These are phyloP conservation scores for Daldinia grandis DNA, from an alignment of 495 filamentous ascomycete genomes.

Conservation along the genomic window DNA sequence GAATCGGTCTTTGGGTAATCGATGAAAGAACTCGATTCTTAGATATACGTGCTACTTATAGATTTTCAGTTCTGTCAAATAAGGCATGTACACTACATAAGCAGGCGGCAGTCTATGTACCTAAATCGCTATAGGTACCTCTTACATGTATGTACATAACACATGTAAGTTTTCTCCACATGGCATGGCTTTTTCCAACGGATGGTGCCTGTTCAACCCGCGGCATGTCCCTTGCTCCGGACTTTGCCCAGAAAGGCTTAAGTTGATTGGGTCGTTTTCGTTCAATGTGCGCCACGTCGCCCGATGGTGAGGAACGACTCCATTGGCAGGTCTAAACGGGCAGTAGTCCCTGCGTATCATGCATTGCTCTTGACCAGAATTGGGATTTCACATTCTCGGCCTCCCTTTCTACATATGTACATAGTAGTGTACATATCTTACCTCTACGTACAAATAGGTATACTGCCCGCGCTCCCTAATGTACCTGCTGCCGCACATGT, in stretches of 20 bases:
- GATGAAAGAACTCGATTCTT: no score
- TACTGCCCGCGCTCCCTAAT: not conserved
- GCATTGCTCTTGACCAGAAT: slow-evolving; percentile 37
- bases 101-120: no score
- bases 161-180: slow-evolving; percentile 10
- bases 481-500: not conserved
- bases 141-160: slow-evolving; percentile 8
- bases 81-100: no score
- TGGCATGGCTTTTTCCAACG: slow-evolving; percentile 27
- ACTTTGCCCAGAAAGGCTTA: slow-evolving; percentile 32
- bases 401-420: slow-evolving; percentile 24
- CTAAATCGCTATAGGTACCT: no score
- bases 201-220: slow-evolving; percentile 28
- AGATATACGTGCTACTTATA: no score
- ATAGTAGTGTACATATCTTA: slow-evolving; percentile 5
- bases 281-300: slow-evolving; percentile 39
- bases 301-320: slow-evolving; percentile 27
- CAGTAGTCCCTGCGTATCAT: slow-evolving; percentile 39
- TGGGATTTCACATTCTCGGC: slow-evolving; percentile 26
- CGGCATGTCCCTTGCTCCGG: slow-evolving; percentile 34
- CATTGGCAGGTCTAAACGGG: slow-evolving; percentile 39
- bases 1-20: no score
- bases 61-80: no score
- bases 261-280: slow-evolving; percentile 28
- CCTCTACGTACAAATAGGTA: not conserved